phyloP scores from a whole-genome alignment of 176 grass and related monocot genomes.

The Panicum miliaceum region DNA sequence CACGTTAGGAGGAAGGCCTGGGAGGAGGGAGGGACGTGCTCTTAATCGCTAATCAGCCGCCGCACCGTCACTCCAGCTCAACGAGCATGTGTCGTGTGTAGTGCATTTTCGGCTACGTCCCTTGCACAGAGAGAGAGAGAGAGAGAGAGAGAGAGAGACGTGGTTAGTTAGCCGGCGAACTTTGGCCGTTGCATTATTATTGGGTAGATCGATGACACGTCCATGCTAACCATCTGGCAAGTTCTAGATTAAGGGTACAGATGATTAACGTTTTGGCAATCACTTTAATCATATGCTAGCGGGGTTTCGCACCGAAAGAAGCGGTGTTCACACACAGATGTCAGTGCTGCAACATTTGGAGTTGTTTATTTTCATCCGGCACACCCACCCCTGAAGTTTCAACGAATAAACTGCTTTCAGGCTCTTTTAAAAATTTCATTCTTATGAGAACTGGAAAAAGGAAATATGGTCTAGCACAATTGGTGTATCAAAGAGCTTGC shows the following conservation, averaged over 20 bases:
- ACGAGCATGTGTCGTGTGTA: not conserved
- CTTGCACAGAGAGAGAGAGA: not conserved
- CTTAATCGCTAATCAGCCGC: constrained; percentile 11
- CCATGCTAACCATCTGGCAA: constrained; percentile 33
- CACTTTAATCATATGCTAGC: not conserved
- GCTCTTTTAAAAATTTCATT: not conserved
- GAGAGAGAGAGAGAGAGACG: not conserved
- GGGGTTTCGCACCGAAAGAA: not conserved
- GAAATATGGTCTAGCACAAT: not conserved
- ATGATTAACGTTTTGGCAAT: constrained; percentile 10
- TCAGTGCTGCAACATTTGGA: not conserved
- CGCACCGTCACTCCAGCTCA: constrained; percentile 44
- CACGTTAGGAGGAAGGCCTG: constrained; percentile 39
- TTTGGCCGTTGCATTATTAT: constrained; percentile 37
- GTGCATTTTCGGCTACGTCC: constrained; percentile 29
- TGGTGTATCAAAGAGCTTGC: not conserved
- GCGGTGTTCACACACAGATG: not conserved
- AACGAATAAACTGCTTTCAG: not conserved
- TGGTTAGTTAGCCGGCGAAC: constrained; percentile 29
- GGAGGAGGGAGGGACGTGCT: not conserved
- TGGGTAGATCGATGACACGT: constrained; percentile 7
- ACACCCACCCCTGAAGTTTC: not conserved
- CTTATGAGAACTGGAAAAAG: not conserved
- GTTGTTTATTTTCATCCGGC: not conserved
- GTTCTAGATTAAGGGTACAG: constrained; percentile 3